Evolutionary conservation across 192 early-diverging fungal genomes (phyloP).

Genomic region (Umbelopsis ramanniana): DNA sequence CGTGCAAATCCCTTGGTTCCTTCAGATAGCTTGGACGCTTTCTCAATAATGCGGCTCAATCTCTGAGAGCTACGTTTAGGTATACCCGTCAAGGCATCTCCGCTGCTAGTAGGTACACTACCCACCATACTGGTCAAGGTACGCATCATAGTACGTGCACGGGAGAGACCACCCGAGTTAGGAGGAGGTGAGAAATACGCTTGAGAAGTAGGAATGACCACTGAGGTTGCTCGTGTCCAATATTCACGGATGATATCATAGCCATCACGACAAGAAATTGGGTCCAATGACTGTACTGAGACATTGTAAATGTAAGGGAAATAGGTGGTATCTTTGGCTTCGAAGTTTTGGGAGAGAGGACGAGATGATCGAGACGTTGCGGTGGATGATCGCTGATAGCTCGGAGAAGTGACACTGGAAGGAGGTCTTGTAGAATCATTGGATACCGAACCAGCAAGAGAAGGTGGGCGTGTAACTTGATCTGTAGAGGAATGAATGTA

Average conservation of each 20-base stretch:
- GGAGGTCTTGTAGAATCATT: conserved; percentile 12
- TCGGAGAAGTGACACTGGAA: not conserved
- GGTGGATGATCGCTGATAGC: not conserved
- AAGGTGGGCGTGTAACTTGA: not conserved
- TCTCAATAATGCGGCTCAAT: conserved; percentile 31
- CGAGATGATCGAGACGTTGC: conserved; percentile 8
- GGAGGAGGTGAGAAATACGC: conserved; percentile 31
- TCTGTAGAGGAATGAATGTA: not conserved
- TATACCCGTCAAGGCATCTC: not conserved
- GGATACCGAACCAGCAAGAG: not conserved
- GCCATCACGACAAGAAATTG: conserved; percentile 30
- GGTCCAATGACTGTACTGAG: conserved; percentile 4
- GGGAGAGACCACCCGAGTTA: conserved; percentile 29
- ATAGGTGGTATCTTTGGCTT: conserved; percentile 7
- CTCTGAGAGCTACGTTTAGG: conserved; percentile 33
- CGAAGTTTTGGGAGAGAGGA: not conserved
- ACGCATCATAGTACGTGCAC: conserved; percentile 38
- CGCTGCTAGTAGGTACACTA: not conserved
- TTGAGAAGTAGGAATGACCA: conserved; percentile 20
- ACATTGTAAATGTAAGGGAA: conserved; percentile 40
- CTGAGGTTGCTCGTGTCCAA: conserved; percentile 31
- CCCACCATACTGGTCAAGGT: conserved; percentile 25
- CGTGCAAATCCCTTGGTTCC: not conserved
- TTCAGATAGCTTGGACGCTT: conserved; percentile 31
- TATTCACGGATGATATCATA: conserved; percentile 40